Conservation (phyloP, 75 land plant species). For the Ceratopteris richardii region DNA sequence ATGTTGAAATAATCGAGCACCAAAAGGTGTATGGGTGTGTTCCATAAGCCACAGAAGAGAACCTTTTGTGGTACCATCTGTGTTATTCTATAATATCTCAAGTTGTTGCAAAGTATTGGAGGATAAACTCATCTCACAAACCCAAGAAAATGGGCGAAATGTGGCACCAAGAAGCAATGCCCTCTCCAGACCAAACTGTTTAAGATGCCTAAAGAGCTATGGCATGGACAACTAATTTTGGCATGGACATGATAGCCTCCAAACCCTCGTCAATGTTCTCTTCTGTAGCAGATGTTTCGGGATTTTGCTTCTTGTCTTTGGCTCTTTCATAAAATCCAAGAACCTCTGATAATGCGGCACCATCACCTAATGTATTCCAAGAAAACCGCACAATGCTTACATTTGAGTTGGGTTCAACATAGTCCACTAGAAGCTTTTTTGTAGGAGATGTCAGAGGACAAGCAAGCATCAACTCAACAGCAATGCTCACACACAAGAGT, state of each 20-base stretch:
- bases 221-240: slow-evolving; percentile 77
- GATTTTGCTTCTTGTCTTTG: slow-evolving; percentile 3
- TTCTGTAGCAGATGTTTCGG: not conserved
- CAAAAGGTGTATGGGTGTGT: slow-evolving; percentile 82
- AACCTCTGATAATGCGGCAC: slow-evolving; percentile 83
- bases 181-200: slow-evolving; percentile 83
- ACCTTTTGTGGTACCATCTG: slow-evolving; percentile 70
- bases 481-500: no score
- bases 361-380: slow-evolving; percentile 51
- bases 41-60: slow-evolving; percentile 69
- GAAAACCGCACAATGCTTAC: slow-evolving; percentile 67
- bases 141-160: slow-evolving; percentile 69
- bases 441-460: no score
- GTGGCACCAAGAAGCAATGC: slow-evolving; percentile 56
- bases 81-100: slow-evolving; percentile 74
- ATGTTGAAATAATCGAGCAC: slow-evolving; percentile 76
- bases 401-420: slow-evolving; percentile 76
- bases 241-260: slow-evolving; percentile 75
- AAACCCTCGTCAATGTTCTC: slow-evolving; percentile 24
- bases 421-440: slow-evolving; percentile 73
- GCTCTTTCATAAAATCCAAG: slow-evolving; percentile 51
- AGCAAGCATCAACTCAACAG: slow-evolving; percentile 36
- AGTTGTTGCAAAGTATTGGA: no score
- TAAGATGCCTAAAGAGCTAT: slow-evolving; percentile 71
- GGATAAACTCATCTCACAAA: slow-evolving; percentile 71